phyloP scores from a whole-genome alignment of 2,329 filamentous ascomycete species.

The Calonectria fujianensis region DNA sequence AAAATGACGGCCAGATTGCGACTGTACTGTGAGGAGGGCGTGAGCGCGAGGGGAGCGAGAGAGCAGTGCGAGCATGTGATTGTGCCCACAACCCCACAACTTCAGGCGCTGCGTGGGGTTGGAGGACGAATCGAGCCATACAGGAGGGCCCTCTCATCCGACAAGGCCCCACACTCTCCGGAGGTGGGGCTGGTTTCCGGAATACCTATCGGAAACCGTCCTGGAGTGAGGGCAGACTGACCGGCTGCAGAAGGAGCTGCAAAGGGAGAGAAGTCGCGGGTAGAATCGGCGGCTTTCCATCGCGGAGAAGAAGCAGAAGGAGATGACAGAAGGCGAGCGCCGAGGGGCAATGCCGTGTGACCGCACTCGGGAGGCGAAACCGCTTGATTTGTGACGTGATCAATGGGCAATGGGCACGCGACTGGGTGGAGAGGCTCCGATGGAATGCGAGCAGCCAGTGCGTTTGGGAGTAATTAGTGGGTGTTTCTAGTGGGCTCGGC shows the following conservation, averaged over 20 bases:
- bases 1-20: constrained; percentile 5
- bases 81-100: constrained; percentile 32
- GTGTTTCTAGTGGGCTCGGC: constrained; percentile 18
- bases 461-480: constrained; percentile 21
- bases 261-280: constrained; percentile 43
- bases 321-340: background rate
- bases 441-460: constrained; percentile 19
- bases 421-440: constrained; percentile 42
- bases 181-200: constrained; percentile 48
- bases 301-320: background rate
- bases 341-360: background rate
- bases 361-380: constrained; percentile 8
- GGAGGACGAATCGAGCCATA: constrained; percentile 43
- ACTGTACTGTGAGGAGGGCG: constrained; percentile 20
- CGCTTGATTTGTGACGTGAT: constrained; percentile 15
- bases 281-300: constrained; percentile 45
- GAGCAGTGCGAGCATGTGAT: constrained; percentile 38
- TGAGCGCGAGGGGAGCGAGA: constrained; percentile 15
- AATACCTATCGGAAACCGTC: constrained; percentile 54
- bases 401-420: constrained; percentile 44
- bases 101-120: constrained; percentile 30
- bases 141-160: constrained; percentile 18
- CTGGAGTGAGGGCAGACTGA: constrained; percentile 49
- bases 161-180: constrained; percentile 45
- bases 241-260: constrained; percentile 50